phyloP scores from a whole-genome alignment of 2,329 filamentous ascomycete genomes.

The Fusarium illudens region DNA sequence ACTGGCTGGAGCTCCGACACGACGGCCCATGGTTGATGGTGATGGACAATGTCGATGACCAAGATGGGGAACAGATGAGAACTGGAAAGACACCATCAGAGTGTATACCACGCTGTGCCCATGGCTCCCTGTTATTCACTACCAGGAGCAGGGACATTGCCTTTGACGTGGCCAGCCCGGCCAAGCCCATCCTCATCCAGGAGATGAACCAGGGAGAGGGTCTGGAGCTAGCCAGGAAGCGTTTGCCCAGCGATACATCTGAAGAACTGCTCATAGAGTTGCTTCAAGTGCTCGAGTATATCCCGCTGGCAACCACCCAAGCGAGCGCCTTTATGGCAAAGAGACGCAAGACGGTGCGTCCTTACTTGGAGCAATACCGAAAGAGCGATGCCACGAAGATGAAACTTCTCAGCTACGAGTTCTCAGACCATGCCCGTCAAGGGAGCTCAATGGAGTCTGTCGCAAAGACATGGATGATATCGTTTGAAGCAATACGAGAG shows the following conservation, averaged over 20 bases:
- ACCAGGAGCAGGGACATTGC: background rate
- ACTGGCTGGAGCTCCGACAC: background rate
- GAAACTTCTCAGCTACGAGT: background rate
- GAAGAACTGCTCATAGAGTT: background rate
- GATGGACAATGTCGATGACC: background rate
- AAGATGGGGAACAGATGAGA: background rate
- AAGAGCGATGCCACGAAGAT: background rate
- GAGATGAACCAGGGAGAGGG: background rate
- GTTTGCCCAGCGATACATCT: background rate
- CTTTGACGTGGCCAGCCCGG: background rate
- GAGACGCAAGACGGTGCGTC: background rate
- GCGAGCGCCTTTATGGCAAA: background rate
- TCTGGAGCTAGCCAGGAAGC: background rate
- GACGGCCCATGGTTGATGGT: background rate
- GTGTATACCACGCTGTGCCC: background rate
- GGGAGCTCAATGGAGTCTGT: background rate
- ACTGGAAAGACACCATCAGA: background rate
- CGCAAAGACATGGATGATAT: background rate
- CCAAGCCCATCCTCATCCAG: background rate
- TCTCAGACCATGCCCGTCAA: background rate
- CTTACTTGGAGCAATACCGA: background rate
- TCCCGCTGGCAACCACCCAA: background rate
- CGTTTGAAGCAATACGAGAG: background rate
- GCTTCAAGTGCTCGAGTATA: background rate
- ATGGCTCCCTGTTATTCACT: background rate